phyloP scores from a whole-genome alignment of 495 filamentous ascomycete genomes.

The Aspergillus ellipticus region DNA sequence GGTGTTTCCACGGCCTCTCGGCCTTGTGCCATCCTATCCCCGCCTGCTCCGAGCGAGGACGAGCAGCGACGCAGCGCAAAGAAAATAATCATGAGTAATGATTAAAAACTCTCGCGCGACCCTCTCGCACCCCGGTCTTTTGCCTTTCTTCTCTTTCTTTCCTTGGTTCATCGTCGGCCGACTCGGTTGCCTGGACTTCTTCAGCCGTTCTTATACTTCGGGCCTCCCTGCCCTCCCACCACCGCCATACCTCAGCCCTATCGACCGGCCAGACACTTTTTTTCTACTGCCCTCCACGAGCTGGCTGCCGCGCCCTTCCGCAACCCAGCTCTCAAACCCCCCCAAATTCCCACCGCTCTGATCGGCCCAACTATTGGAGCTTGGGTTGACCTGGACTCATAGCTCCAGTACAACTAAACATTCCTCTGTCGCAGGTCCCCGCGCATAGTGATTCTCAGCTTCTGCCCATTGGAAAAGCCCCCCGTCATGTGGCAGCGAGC shows the following conservation, averaged over 20 bases:
- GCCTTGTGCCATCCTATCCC: conserved; percentile 27
- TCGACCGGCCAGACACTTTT: neutral
- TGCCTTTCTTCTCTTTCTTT: conserved; percentile 7
- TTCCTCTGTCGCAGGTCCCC: neutral
- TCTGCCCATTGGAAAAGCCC: conserved; percentile 2
- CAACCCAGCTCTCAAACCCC: conserved; percentile 1
- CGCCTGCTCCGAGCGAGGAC: conserved; percentile 27
- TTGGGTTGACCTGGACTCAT: neutral
- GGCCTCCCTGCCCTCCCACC: conserved; percentile 5
- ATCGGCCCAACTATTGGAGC: neutral
- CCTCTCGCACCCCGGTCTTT: conserved; percentile 5
- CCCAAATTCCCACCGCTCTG: neutral
- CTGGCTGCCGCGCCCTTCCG: neutral
- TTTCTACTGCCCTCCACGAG: neutral
- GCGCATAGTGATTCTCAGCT: conserved; percentile 1
- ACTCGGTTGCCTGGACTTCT: conserved; percentile 7
- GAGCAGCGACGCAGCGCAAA: conserved; percentile 15
- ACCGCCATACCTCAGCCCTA: conserved; percentile 14
- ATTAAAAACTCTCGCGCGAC: conserved; percentile 17
- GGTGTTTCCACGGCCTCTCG: conserved; percentile 35
- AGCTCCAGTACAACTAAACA: neutral
- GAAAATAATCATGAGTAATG: conserved; percentile 11
- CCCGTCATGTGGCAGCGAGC: conserved; percentile 24
- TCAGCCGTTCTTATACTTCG: conserved; percentile 3
- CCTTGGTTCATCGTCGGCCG: conserved; percentile 5